These are phyloP conservation scores for Yamadazyma taylorii DNA, from an alignment of 1,139 yeast species.

Conservation along the genomic window DNA sequence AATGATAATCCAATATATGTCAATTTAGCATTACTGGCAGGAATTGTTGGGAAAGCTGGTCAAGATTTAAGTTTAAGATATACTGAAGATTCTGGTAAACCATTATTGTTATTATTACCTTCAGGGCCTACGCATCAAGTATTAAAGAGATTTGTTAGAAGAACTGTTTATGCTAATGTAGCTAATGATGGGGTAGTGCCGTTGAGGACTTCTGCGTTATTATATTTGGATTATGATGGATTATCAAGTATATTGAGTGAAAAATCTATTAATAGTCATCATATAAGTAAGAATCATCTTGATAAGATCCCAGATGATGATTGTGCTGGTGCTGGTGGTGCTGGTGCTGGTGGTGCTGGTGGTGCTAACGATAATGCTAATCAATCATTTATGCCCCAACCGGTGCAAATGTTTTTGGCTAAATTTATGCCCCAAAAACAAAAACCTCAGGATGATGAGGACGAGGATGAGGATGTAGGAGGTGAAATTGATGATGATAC, in stretches of 20 bases:
- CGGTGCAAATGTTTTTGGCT: conserved; percentile 46
- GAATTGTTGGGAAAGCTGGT: conserved; percentile 92
- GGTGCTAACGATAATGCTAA: conserved; percentile 11
- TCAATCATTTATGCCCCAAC: conserved; percentile 30
- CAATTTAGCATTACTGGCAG: conserved; percentile 80
- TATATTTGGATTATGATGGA: conserved; percentile 62
- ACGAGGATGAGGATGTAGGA: conserved; percentile 6
- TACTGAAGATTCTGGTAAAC: conserved; percentile 44
- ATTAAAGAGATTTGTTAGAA: conserved; percentile 58
- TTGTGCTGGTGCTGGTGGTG: too few relatives aligned
- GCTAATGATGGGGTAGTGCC: conserved; percentile 95
- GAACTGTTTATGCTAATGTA: conserved; percentile 79
- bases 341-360: too few relatives aligned
- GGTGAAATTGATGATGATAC: conserved; percentile 1
- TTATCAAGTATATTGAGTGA: conserved; percentile 42
- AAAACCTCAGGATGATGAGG: conserved; percentile 19
- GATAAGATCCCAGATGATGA: conserved; percentile 22
- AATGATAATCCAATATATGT: conserved; percentile 88
- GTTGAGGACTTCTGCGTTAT: conserved; percentile 76
- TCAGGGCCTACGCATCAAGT: conserved; percentile 77
- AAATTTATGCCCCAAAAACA: conserved; percentile 50
- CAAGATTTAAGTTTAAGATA: conserved; percentile 75
- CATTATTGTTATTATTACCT: conserved; percentile 72
- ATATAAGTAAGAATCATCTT: conserved; percentile 11
- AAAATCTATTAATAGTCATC: conserved; percentile 12